These are phyloP conservation scores for Penicillium diatomitis DNA, from an alignment of 495 filamentous ascomycete species.

Conservation along the genomic window DNA sequence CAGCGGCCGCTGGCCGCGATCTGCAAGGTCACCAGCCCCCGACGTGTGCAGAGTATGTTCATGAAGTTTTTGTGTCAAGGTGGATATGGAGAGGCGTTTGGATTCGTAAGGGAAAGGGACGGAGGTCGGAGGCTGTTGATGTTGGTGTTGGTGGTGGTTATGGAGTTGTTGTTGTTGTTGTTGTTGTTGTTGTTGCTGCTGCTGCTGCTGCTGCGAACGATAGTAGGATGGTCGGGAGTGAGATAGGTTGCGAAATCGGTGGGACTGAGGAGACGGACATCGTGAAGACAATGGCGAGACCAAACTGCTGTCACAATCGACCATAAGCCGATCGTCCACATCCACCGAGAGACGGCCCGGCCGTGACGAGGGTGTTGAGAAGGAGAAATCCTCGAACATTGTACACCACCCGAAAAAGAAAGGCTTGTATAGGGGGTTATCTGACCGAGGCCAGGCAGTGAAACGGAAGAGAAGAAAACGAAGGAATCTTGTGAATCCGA, in stretches of 20 bases:
- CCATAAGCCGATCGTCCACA: constrained; percentile 30
- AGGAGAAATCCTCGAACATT: constrained; percentile 43
- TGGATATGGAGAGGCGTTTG: constrained; percentile 35
- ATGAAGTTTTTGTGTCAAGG: constrained; percentile 36
- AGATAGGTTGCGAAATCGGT: constrained; percentile 25
- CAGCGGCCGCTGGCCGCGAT: constrained; percentile 1
- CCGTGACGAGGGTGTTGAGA: constrained; percentile 32
- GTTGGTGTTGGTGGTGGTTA: constrained; percentile 12
- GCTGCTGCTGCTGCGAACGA: constrained; percentile 25
- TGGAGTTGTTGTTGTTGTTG: too few species aligned
- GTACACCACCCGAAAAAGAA: too few species aligned
- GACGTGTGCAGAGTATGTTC: constrained; percentile 33
- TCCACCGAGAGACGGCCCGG: constrained; percentile 27
- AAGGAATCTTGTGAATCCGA: too few species aligned
- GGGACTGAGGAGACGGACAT: constrained; percentile 37
- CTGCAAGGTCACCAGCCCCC: constrained; percentile 1
- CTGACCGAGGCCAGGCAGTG: background rate
- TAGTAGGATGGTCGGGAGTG: constrained; percentile 30
- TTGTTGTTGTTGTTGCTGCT: too few species aligned
- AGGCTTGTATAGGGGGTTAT: background rate
- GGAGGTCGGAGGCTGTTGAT: constrained; percentile 33
- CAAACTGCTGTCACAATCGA: constrained; percentile 30
- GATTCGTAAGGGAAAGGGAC: constrained; percentile 34
- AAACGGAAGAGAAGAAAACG: too few species aligned
- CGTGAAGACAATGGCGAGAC: constrained; percentile 40